Conservation (phyloP, 768 basidiomycete species). For the Suillus plorans region DNA sequence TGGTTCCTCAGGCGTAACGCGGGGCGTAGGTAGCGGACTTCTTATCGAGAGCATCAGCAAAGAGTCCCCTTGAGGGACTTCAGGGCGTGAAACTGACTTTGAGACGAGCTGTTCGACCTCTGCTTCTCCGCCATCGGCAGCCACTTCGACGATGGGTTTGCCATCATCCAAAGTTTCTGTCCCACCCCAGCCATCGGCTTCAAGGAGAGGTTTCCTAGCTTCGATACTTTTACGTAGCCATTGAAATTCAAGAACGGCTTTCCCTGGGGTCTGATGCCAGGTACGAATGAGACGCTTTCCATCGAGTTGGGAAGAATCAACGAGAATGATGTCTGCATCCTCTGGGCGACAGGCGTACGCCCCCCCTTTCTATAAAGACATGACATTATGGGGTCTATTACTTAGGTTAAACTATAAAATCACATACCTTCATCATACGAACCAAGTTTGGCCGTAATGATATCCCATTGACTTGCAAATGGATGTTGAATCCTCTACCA, state of each 20-base stretch:
- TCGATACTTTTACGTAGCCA: slow-evolving; percentile 54
- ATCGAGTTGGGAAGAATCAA: slow-evolving; percentile 50
- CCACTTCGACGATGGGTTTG: slow-evolving; percentile 28
- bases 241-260: slow-evolving; percentile 49
- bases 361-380: slow-evolving; percentile 48
- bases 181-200: slow-evolving; percentile 54
- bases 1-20: slow-evolving; percentile 49
- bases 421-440: slow-evolving; percentile 46
- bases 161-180: slow-evolving; percentile 33
- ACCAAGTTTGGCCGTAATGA: slow-evolving; percentile 49
- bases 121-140: slow-evolving; percentile 37
- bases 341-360: slow-evolving; percentile 52
- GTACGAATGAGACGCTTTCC: slow-evolving; percentile 59
- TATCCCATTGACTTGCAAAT: slow-evolving; percentile 57
- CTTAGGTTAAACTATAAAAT: slow-evolving; percentile 2
- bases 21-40: slow-evolving; percentile 63
- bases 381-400: neutral
- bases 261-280: slow-evolving; percentile 49
- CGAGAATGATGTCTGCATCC: slow-evolving; percentile 57
- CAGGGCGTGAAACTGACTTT: slow-evolving; percentile 41
- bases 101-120: slow-evolving; percentile 37
- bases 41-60: slow-evolving; percentile 35
- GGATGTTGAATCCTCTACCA: slow-evolving; percentile 47
- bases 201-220: slow-evolving; percentile 43
- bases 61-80: slow-evolving; percentile 11